Base-by-base conservation (phyloP, 345 rosid genomes). In the Viola odorata region DNA sequence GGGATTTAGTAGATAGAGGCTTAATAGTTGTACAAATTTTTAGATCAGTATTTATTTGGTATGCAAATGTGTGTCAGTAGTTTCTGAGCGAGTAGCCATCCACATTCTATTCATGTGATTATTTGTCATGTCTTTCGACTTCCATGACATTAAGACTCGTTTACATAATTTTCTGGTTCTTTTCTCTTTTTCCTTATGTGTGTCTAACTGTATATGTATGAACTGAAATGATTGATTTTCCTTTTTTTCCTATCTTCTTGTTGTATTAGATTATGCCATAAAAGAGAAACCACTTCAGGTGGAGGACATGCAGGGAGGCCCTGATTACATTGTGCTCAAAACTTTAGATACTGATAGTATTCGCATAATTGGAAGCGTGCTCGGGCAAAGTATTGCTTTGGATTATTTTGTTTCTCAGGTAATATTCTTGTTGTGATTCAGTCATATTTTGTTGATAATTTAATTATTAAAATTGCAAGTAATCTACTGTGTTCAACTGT, bases 371-470 rank as follows among this genome's bases (percentile, higher is more conserved):
- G 96, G 92, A 73, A 92, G 95, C 62, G 92, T 92, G 66, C 95
- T 91, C 36, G 98, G 96, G 14, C 96, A 87, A 71, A 91, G 98
- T 58, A 91, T 89, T 79, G 96, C 96, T 4, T 59, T 87, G 80
- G 98, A 91, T 67, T 85, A 89, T 71, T 91, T 85, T 82, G 96
- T 91, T 69, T 91, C 96, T 50, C 97, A 88, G 94, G 97, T 85
- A 76, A 71, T 37, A 12, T 57, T 13, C 14, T 42, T 37, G 16
- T 8, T 7, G 13, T 5, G 50, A n/a, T 47, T 6, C 10, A 7
- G 12, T 66, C 32, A 49, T 53, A 37, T 36, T 9, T 23, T 23
- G 32, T 23, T 23, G 32, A 23, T 23, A 23, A 23, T 23, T 23
- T 23, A 23, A 23, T 23, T 23, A 23, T 23, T 23, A 23, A 23